Evolutionary conservation across 257 asterid species (phyloP).

Genomic region (Lantana camara): DNA sequence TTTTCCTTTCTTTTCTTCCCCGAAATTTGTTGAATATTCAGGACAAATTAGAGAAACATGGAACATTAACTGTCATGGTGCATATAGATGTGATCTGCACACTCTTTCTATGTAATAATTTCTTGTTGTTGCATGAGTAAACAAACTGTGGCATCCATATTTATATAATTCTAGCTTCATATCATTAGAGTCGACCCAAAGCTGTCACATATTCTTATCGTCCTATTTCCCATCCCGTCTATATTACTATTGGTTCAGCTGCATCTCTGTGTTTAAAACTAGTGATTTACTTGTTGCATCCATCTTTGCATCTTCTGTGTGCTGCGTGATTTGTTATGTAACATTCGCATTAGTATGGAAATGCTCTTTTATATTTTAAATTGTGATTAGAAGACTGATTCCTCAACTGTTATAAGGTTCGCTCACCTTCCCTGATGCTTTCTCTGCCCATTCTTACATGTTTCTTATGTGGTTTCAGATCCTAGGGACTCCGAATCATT

Average conservation of each 20-base stretch:
- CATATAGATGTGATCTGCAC: neutral
- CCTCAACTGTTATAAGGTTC: neutral
- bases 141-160: neutral
- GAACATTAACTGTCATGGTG: neutral
- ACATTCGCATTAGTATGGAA: neutral
- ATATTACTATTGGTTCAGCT: neutral
- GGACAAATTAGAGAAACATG: neutral
- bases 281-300: neutral
- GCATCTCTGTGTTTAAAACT: neutral
- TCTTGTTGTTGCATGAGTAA: neutral
- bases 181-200: neutral
- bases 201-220: neutral
- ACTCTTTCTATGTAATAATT: neutral
- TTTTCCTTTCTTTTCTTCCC: neutral
- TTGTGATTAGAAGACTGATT: neutral
- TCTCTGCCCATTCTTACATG: conserved; percentile 15
- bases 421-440: neutral
- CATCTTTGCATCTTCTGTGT: neutral
- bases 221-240: neutral
- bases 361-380: neutral
- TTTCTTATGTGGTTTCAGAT: conserved; percentile 43
- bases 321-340: neutral
- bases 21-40: too few species aligned
- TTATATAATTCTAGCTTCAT: neutral
- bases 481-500: conserved; percentile 64